These are phyloP conservation scores for Basidioascus undulatus DNA, from an alignment of 768 basidiomycete species.

Conservation along the genomic window DNA sequence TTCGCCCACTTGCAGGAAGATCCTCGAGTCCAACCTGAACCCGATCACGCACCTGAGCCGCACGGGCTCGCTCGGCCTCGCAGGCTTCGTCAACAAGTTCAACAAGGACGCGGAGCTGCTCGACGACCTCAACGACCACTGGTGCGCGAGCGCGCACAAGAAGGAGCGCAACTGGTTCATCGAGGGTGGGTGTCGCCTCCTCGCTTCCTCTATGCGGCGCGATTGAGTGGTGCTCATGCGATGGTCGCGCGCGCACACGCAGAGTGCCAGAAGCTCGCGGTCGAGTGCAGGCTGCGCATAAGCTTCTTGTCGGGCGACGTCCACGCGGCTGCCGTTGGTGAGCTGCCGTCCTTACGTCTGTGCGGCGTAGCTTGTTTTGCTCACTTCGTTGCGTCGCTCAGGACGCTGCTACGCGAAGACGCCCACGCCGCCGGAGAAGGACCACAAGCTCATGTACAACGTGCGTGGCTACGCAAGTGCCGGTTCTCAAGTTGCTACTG, in stretches of 20 bases:
- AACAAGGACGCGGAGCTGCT: conserved; percentile 79
- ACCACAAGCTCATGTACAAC: conserved; percentile 78
- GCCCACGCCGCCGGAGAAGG: conserved; percentile 30
- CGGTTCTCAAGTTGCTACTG: neutral
- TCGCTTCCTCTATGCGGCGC: no score
- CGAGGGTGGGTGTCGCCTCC: conserved; percentile 20
- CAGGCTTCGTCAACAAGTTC: conserved; percentile 69
- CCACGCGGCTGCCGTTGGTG: conserved; percentile 64
- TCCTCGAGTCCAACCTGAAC: conserved; percentile 51
- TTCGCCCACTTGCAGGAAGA: conserved; percentile 12
- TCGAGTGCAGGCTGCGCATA: conserved; percentile 39
- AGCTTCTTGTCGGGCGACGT: conserved; percentile 80
- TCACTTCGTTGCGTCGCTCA: no score
- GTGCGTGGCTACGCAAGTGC: conserved; percentile 8
- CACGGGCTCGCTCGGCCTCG: conserved; percentile 38
- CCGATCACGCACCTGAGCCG: conserved; percentile 54
- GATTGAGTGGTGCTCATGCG: no score
- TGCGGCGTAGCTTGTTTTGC: no score
- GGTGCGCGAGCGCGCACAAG: conserved; percentile 22
- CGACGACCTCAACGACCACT: conserved; percentile 41
- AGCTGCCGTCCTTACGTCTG: no score
- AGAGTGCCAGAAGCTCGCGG: conserved; percentile 46
- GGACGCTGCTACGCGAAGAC: conserved; percentile 14
- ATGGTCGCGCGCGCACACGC: no score
- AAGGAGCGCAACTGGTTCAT: conserved; percentile 78